Base-by-base conservation (phyloP, 202 grass and related monocot species). In the Eragrostis tef region DNA sequence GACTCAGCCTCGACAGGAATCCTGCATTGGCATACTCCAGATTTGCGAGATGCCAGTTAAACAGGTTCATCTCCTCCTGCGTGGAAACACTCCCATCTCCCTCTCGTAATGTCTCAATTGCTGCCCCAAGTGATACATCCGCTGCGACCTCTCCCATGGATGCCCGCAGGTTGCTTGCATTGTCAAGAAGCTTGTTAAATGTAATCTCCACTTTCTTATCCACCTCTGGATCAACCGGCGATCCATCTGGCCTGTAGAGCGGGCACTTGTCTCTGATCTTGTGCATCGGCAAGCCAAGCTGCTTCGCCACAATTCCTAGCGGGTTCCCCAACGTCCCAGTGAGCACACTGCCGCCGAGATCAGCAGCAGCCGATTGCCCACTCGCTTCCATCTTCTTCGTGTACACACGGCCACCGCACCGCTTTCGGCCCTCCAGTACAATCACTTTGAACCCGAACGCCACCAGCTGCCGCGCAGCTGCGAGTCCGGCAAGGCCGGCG, bases 1-100 rank as follows among this genome's bases (percentile, higher is more conserved):
- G 86, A 42, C 92, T 94, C 41, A 98, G 78, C 82, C 85, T 93
- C 3, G 90, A 93, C 31, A 94, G 78, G 44, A 98, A 88, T 17
- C 95, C 95, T 2, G 92, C 92, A 91, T 98, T 98, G 70, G 95
- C 92, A 50, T 98, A 98, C 80, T 98, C 92, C 25, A 98, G 83
- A 87, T 98, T 98, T 26, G 92, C 92, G 51, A 98, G 60, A 84
- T 98, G 92, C 92, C 95, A 98, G 82, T 91, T 95, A 46, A 98
- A 93, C 81, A 98, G 67, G 72, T 91, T 91, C 80, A 91, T 91
- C 78, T 98, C 92, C 71, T 89, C 92, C 67, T 93, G 57, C 11
- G 88, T 88, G 43, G 90, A 82, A 7, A 93, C 64, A 24, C 83
- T 83, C 3, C 90, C 92, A 59, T 94, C 93, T 14, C 84, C 49